Conservation (phyloP, 1,284 basidiomycete genomes). For the Pyrrhoderma lamaoense region DNA sequence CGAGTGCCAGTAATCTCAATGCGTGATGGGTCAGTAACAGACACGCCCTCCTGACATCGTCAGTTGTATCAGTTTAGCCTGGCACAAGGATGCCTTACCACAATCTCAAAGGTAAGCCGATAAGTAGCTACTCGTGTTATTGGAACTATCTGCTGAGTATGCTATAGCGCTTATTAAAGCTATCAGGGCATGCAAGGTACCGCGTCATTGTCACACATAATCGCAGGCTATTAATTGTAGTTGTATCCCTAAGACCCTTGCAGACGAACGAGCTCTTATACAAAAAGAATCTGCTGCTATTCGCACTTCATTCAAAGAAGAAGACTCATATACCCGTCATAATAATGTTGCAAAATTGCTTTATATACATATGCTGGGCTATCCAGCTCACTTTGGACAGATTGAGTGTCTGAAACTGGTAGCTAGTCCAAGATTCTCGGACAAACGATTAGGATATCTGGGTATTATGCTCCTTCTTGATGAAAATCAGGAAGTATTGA, state of each 20-base stretch:
- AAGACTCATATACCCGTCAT: conserved; percentile 88
- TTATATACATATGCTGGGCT: conserved; percentile 99
- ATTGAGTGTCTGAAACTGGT: conserved; percentile 99
- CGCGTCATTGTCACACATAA: conserved; percentile 15
- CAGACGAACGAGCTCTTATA: conserved; percentile 95
- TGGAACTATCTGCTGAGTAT: conserved; percentile 9
- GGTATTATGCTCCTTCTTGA: conserved; percentile 98
- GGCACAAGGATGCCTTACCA: conserved; percentile 66
- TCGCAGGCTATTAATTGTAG: conserved; percentile 18
- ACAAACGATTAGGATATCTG: conserved; percentile 95
- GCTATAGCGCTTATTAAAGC: conserved; percentile 86
- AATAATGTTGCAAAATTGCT: conserved; percentile 98
- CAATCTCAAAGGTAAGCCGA: conserved; percentile 77
- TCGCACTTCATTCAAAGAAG: conserved; percentile 95
- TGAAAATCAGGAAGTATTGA: conserved; percentile 97
- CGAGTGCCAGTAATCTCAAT: background rate
- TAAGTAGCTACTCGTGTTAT: background rate
- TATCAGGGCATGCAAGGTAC: conserved; percentile 86
- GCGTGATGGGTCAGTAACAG: background rate
- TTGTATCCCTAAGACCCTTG: conserved; percentile 69
- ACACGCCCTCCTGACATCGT: conserved; percentile 1
- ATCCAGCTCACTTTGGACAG: conserved; percentile 98
- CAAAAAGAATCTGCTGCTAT: conserved; percentile 98
- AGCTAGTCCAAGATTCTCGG: conserved; percentile 93
- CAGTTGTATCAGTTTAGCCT: background rate